Conservation (phyloP, 1,139 yeast species). For the Nadsonia starkeyi-henricii region DNA sequence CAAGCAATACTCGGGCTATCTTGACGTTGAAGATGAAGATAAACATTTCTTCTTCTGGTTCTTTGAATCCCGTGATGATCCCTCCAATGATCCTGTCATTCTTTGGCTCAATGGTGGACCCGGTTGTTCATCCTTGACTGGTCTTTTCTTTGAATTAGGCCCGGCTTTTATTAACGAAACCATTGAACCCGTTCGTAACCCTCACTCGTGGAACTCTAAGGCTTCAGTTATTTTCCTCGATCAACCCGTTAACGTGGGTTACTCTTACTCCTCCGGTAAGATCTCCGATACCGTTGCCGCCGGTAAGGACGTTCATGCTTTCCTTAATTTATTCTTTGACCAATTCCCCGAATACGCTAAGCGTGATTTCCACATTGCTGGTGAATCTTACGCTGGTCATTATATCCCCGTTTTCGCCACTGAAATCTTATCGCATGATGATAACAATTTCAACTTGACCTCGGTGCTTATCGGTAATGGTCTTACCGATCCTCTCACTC, state of each 20-base stretch:
- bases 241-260: conserved; percentile 69
- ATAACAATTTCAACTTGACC: conserved; percentile 49
- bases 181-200: conserved; percentile 41
- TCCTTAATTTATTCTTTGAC: conserved; percentile 62
- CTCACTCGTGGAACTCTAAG: conserved; percentile 55
- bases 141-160: conserved; percentile 54
- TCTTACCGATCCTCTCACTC: conserved; percentile 60
- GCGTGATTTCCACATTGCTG: conserved; percentile 64
- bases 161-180: conserved; percentile 42
- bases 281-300: conserved; percentile 56
- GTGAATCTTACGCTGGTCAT: conserved; percentile 84
- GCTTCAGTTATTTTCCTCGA: conserved; percentile 59
- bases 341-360: conserved; percentile 49
- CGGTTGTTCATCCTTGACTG: conserved; percentile 58
- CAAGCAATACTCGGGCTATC: conserved; percentile 53
- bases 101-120: conserved; percentile 71
- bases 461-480: conserved; percentile 79
- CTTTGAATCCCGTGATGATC: conserved; percentile 58
- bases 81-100: conserved; percentile 46
- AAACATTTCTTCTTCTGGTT: conserved; percentile 78
- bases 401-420: conserved; percentile 69
- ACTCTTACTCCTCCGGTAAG: conserved; percentile 48
- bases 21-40: conserved; percentile 63
- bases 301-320: conserved; percentile 66
- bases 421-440: conserved; percentile 51